Base-by-base conservation (phyloP, 495 filamentous ascomycete genomes). In the Penicillium cataractarum region DNA sequence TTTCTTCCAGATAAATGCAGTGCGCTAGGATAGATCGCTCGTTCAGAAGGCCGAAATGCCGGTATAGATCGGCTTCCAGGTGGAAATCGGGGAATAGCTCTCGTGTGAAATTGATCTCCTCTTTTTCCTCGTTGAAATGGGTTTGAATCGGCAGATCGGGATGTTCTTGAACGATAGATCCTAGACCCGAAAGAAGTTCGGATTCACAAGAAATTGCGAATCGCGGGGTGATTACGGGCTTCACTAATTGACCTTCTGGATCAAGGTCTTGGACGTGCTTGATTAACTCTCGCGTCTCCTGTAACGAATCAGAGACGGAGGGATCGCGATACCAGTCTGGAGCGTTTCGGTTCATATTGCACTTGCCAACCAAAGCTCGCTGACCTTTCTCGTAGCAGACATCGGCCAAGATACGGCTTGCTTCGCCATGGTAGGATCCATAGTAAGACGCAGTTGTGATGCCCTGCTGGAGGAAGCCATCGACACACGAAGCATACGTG, bases 371-470 rank as follows among this genome's bases (percentile, higher is more conserved):
- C 3, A 88, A 74, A 0, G 88, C 88, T 17, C 88, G 78, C 71
- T 90, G 88, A 2, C 86, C 84, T 53, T 80, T 78, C 15, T 72
- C 70, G 1, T 80, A 62, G 58, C 88, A 90, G 4, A 83, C 75
- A 24, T 86, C 79, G 0, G 86, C 87, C 9, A 90, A 81, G 42
- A 87, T 81, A 22, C 80, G 78, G 3, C 85, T 86, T 5, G 85
- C 86, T 9, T 80, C 75, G 3, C 77, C 78, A 63, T 90, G 87
- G 2, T 82, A 72, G 1, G 84, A 87, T 10, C 80, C 85, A 64
- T 89, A 90, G 70, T 90, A 90, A 7, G 82, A 80, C 0, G 88
- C 88, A 1, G 84, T 89, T 2, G 88, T 90, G 61, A 87, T 81
- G 10, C 88, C 88, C 60, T 89, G 86, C 21, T 78, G 76, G 5